Percentiles rank a stretch among this genome's conserved stretches.
Conservation (phyloP, 129 eudicot species). For the Dittrichia graveolens region DNA sequence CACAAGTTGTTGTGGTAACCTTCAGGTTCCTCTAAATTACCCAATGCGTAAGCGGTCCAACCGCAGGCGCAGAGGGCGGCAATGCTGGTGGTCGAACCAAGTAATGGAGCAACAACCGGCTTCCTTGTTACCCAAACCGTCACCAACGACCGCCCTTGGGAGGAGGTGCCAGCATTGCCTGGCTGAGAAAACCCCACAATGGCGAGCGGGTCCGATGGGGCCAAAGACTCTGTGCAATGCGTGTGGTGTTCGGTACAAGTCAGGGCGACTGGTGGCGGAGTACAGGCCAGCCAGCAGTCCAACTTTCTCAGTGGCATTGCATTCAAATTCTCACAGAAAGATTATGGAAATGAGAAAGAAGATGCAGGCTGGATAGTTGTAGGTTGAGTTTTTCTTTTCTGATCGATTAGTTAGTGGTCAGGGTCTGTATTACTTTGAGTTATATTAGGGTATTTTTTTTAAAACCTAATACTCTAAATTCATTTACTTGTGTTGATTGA, state of each 20-base stretch:
- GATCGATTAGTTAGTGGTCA: constrained; percentile 14
- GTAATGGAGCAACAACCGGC: constrained; percentile 23
- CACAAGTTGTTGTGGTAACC: constrained; percentile 49
- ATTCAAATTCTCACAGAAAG: constrained; percentile 82
- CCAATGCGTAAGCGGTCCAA: constrained; percentile 65
- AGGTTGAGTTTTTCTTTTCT: background rate
- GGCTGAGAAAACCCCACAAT: constrained; percentile 77
- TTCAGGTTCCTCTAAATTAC: constrained; percentile 46
- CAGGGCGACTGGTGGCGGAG: constrained; percentile 77
- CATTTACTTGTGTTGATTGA: constrained; percentile 18
- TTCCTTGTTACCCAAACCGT: constrained; percentile 10
- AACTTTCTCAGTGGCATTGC: constrained; percentile 58
- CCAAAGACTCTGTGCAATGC: constrained; percentile 86
- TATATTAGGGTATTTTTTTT: too few species aligned
- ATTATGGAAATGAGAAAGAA: constrained; percentile 78
- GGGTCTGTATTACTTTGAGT: constrained; percentile 21
- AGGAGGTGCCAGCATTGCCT: constrained; percentile 76
- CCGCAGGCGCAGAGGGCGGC: constrained; percentile 44
- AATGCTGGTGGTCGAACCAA: constrained; percentile 46
- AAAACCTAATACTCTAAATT: background rate
- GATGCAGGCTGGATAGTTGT: constrained; percentile 40
- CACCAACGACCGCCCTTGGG: constrained; percentile 37
- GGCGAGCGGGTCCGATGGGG: constrained; percentile 93
- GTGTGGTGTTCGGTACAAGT: constrained; percentile 85
- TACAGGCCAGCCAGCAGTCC: constrained; percentile 86